These are phyloP conservation scores for Elongisporangium anandrum DNA, from an alignment of 352 stramenopile species.

Conservation along the genomic window DNA sequence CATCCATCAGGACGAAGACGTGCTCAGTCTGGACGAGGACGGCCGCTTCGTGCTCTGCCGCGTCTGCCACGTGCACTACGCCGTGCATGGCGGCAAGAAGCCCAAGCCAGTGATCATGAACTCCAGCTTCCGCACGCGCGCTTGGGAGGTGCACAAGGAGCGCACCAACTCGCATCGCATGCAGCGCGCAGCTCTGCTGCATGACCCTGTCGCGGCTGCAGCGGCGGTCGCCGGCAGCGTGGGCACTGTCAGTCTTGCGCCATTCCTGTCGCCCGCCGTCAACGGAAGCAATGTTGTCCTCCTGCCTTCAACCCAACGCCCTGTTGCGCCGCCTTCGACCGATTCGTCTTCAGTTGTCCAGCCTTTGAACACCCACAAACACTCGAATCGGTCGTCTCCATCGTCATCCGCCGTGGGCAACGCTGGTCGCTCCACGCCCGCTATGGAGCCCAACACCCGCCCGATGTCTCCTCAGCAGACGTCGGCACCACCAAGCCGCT, in stretches of 20 bases:
- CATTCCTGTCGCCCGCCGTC: background rate
- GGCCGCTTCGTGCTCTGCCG: constrained; percentile 77
- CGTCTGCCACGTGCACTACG: constrained; percentile 80
- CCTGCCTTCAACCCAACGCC: background rate
- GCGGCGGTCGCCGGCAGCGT: background rate
- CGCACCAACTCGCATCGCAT: constrained; percentile 74
- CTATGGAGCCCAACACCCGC: background rate
- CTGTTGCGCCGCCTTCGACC: background rate
- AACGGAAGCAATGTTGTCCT: background rate
- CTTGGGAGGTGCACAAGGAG: constrained; percentile 82
- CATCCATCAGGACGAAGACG: constrained; percentile 63
- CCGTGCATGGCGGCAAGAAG: constrained; percentile 76
- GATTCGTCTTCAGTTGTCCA: background rate
- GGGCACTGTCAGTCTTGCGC: background rate
- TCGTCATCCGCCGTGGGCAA: background rate
- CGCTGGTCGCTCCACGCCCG: background rate
- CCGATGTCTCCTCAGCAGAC: background rate
- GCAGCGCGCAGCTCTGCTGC: constrained; percentile 11
- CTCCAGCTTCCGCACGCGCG: constrained; percentile 71
- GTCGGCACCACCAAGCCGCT: background rate
- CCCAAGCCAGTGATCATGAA: constrained; percentile 83
- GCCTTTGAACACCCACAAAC: background rate
- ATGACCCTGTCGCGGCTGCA: background rate
- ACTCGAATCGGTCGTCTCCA: background rate
- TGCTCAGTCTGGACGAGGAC: constrained; percentile 77